A percentile compares a stretch with the other conserved stretches of the same genome.
Conservation (phyloP, 140 eudicot species). For the Erigeron philadelphicus region DNA sequence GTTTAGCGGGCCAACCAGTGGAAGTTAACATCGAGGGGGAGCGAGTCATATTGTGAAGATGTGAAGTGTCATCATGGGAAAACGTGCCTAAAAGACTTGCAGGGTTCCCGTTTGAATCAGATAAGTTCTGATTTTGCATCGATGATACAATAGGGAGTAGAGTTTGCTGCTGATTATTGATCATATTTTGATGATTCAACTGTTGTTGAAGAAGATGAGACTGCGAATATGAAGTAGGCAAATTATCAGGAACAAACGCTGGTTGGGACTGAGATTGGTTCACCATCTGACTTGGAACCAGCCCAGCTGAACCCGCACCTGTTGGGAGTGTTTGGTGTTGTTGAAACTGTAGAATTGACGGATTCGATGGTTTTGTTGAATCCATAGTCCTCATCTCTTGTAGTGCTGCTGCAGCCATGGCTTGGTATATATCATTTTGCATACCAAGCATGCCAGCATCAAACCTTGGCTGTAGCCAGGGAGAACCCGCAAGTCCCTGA, state of each 20-base stretch:
- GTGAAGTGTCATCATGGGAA: conserved; percentile 61
- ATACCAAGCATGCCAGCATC: conserved; percentile 66
- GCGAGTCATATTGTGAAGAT: conserved; percentile 47
- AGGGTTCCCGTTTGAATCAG: conserved; percentile 50
- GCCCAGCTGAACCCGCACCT: conserved; percentile 35
- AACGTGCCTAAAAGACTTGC: conserved; percentile 50
- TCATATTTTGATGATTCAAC: conserved; percentile 36
- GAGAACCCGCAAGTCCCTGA: conserved; percentile 58
- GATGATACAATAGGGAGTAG: conserved; percentile 24
- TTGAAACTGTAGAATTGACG: conserved; percentile 57
- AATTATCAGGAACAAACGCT: conserved; percentile 31
- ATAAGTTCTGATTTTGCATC: conserved; percentile 40
- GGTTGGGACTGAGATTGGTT: conserved; percentile 57
- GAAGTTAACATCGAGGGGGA: conserved; percentile 50
- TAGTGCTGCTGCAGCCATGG: conserved; percentile 75
- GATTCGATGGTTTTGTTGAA: conserved; percentile 45
- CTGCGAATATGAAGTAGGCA: conserved; percentile 29
- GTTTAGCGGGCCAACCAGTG: conserved; percentile 65
- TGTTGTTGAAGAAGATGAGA: conserved; percentile 53
- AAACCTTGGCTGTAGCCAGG: conserved; percentile 79
- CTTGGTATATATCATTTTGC: conserved; percentile 69
- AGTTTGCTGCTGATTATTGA: conserved; percentile 41
- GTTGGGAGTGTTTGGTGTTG: conserved; percentile 41
- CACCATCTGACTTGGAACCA: conserved; percentile 45
- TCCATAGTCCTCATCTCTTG: conserved; percentile 60